Conservation (phyloP, 1,284 basidiomycete genomes). For the Agroathelia rolfsii region DNA sequence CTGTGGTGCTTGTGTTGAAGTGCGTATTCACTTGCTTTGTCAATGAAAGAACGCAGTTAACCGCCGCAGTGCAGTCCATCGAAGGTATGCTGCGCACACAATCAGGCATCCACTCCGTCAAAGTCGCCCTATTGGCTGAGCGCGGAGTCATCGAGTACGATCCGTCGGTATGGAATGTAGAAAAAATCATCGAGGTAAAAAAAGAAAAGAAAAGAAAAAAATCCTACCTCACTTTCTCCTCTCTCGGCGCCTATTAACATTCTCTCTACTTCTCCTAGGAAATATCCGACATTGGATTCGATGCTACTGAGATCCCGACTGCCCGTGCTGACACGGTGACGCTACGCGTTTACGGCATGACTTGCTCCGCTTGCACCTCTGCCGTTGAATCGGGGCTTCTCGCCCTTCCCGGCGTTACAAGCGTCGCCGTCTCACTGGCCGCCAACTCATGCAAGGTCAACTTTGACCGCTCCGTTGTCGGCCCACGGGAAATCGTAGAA, state of each 20-base stretch:
- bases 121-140: slow-evolving; percentile 92
- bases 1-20: slow-evolving; percentile 85
- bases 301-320: slow-evolving; percentile 66
- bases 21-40: slow-evolving; percentile 24
- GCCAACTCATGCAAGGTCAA: slow-evolving; percentile 68
- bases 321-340: slow-evolving; percentile 55
- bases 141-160: slow-evolving; percentile 89
- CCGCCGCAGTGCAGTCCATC: slow-evolving; percentile 54
- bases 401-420: slow-evolving; percentile 66
- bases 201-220: too few relatives aligned
- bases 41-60: slow-evolving; percentile 7
- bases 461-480: slow-evolving; percentile 68
- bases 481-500: slow-evolving; percentile 80
- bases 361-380: slow-evolving; percentile 74
- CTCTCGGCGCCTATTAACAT: slow-evolving; percentile 11
- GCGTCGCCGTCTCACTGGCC: slow-evolving; percentile 62
- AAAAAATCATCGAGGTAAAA: slow-evolving; percentile 72
- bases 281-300: slow-evolving; percentile 90
- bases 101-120: slow-evolving; percentile 78
- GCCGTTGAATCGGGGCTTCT: slow-evolving; percentile 68
- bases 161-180: slow-evolving; percentile 67
- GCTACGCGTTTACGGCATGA: slow-evolving; percentile 86
- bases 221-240: slow-evolving; percentile 15
- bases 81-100: slow-evolving; percentile 83
- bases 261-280: slow-evolving; percentile 47